Conservation (phyloP, 108 stramenopile genomes). For the Chaetoceros tenuissimus region DNA sequence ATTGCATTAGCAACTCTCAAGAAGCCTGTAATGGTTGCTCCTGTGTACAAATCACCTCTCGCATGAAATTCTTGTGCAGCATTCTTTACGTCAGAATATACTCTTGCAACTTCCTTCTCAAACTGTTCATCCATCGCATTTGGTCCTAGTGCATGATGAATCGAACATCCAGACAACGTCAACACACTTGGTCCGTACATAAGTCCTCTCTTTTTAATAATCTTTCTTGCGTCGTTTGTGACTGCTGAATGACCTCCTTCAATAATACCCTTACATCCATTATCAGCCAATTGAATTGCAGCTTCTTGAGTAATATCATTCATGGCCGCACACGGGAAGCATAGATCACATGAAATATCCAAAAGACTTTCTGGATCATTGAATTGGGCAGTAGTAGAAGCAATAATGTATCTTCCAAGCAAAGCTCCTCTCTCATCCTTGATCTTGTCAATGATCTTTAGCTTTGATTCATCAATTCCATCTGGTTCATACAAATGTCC, state of each 20-base stretch:
- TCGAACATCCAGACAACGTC: conserved; percentile 78
- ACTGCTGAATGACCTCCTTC: conserved; percentile 86
- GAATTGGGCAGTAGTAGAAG: conserved; percentile 82
- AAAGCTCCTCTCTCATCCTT: conserved; percentile 92
- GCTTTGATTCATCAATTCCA: conserved; percentile 83
- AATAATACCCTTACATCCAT: conserved; percentile 84
- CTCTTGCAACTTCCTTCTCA: conserved; percentile 56
- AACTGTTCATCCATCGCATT: conserved; percentile 66
- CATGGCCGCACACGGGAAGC: conserved; percentile 85
- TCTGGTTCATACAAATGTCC: conserved; percentile 95
- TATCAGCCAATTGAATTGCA: conserved; percentile 76
- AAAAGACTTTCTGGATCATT: conserved; percentile 69
- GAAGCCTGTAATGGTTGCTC: conserved; percentile 91
- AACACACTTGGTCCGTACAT: conserved; percentile 85
- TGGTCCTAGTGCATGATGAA: conserved; percentile 67
- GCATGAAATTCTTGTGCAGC: conserved; percentile 93
- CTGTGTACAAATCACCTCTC: conserved; percentile 85
- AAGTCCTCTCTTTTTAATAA: conserved; percentile 81
- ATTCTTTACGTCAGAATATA: conserved; percentile 81
- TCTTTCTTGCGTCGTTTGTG: conserved; percentile 52
- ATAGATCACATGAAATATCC: conserved; percentile 87
- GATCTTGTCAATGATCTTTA: conserved; percentile 86
- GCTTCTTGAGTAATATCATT: conserved; percentile 65
- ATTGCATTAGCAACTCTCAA: conserved; percentile 93
- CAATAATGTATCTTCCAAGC: conserved; percentile 83